Conservation (phyloP, 768 basidiomycete genomes). For the Boletus sp. region DNA sequence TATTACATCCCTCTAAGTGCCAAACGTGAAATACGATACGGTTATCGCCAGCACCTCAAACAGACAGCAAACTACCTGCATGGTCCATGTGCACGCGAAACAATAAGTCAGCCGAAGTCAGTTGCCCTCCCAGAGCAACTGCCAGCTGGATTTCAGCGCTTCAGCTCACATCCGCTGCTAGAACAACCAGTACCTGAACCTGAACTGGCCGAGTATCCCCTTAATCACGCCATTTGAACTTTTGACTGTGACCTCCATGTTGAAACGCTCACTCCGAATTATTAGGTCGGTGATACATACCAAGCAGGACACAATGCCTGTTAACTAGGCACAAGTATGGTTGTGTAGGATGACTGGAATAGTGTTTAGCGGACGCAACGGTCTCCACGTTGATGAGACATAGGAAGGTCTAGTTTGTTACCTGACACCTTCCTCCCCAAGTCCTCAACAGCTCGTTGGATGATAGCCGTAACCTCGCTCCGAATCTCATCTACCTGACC, state of each 20-base stretch:
- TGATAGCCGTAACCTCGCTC: slow-evolving; percentile 49
- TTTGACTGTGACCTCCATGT: background rate
- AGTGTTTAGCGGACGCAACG: background rate
- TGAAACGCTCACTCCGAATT: background rate
- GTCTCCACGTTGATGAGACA: background rate
- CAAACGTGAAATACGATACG: background rate
- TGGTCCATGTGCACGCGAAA: background rate
- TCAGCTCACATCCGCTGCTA: no score
- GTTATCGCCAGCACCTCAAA: background rate
- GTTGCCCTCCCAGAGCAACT: background rate
- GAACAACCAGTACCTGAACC: background rate
- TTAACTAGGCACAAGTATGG: background rate
- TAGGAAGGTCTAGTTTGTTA: slow-evolving; percentile 24
- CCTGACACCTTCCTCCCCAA: slow-evolving; percentile 52
- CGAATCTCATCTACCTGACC: slow-evolving; percentile 39
- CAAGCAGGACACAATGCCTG: background rate
- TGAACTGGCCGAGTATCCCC: background rate
- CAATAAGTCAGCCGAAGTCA: background rate
- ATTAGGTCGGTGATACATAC: background rate
- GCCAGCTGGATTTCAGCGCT: background rate
- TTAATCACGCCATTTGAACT: background rate
- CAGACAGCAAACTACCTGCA: background rate
- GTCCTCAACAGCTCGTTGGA: slow-evolving; percentile 52
- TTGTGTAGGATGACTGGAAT: background rate
- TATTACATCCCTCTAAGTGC: background rate